A percentile compares a stretch with the other conserved stretches of the same genome.
These are phyloP conservation scores for Dendrobium huoshanense DNA, from an alignment of 106 monocot species.

Conservation along the genomic window DNA sequence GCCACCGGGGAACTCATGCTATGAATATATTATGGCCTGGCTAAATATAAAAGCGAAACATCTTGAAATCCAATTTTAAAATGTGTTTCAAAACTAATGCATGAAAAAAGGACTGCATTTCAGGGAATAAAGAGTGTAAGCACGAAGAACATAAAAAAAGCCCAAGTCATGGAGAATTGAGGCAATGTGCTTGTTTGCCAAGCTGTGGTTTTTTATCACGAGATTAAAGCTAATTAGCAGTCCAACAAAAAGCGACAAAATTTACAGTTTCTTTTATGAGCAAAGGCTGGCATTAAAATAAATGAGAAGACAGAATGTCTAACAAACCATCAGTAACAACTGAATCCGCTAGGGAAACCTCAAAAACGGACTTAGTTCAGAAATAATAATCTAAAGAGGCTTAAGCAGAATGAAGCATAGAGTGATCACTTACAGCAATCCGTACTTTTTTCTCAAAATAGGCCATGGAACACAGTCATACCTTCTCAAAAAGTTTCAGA, in stretches of 20 bases:
- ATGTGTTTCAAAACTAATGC: neutral
- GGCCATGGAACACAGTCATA: conserved; percentile 17
- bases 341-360: neutral
- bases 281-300: neutral
- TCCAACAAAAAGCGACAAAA: neutral
- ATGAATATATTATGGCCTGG: neutral
- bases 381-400: too few species aligned
- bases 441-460: neutral
- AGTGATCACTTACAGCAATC: neutral
- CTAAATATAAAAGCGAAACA: neutral
- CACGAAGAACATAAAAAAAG: neutral
- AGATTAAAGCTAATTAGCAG: neutral
- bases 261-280: neutral
- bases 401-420: neutral
- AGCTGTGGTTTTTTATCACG: neutral
- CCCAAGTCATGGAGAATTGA: neutral
- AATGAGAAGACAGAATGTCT: neutral
- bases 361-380: neutral
- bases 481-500: conserved; percentile 92
- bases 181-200: neutral
- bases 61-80: neutral
- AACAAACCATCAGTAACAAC: neutral
- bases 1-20: neutral
- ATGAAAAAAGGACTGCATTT: neutral
- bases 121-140: neutral